These are phyloP conservation scores for Russula sp. DNA, from an alignment of 768 basidiomycete genomes.

Conservation along the genomic window DNA sequence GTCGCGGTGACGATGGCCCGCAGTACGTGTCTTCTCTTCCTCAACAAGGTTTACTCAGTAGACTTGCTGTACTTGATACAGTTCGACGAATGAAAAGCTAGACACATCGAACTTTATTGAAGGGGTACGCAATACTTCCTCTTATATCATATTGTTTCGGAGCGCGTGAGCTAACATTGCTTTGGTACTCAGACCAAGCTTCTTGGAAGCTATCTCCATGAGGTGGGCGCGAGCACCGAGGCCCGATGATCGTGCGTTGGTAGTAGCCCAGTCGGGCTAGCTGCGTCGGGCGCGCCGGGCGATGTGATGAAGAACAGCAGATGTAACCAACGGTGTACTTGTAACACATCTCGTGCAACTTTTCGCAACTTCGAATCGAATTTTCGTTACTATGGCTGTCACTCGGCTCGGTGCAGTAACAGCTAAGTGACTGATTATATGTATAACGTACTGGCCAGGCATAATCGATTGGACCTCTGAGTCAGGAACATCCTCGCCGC, in stretches of 20 bases:
- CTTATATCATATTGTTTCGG: neutral
- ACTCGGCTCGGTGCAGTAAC: neutral
- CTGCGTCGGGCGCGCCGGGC: neutral
- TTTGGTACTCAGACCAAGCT: constrained; percentile 16
- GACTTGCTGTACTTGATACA: too few relatives aligned
- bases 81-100: constrained; percentile 90
- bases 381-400: neutral
- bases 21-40: constrained; percentile 53
- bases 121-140: constrained; percentile 50
- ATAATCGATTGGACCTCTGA: neutral
- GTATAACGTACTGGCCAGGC: too few relatives aligned
- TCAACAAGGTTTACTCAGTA: neutral
- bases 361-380: neutral
- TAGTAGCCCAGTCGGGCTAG: neutral
- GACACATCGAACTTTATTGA: constrained; percentile 87
- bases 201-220: constrained; percentile 24
- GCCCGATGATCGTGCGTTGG: constrained; percentile 5
- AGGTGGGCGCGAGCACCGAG: constrained; percentile 11
- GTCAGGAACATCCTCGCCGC: neutral
- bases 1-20: constrained; percentile 90
- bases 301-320: neutral
- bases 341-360: neutral
- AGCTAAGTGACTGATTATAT: neutral
- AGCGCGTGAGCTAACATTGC: neutral
- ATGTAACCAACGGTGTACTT: constrained; percentile 2